Evolutionary conservation across 768 basidiomycete species (phyloP).

Genomic region (Agaricus blazei): DNA sequence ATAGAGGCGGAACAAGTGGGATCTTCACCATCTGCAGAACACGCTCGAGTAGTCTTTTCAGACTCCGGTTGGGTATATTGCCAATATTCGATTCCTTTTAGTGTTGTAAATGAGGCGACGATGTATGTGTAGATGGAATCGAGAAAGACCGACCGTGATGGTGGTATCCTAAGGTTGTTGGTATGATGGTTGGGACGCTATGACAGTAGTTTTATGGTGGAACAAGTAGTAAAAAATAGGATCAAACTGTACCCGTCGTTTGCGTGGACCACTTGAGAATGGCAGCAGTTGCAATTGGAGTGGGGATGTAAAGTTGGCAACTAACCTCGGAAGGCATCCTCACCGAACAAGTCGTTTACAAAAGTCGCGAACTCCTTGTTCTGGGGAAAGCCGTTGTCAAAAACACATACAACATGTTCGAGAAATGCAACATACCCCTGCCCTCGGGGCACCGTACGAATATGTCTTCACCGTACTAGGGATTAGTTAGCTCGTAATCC

Average conservation of each 20-base stretch:
- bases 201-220: background rate
- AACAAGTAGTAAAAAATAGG: background rate
- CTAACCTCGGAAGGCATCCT: slow-evolving; percentile 38
- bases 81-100: slow-evolving; percentile 47
- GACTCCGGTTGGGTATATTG: slow-evolving; percentile 36
- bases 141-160: slow-evolving; percentile 38
- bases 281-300: background rate
- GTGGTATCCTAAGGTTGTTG: slow-evolving; percentile 41
- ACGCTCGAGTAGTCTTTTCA: slow-evolving; percentile 34
- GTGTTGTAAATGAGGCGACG: too few relatives aligned
- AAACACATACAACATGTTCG: background rate
- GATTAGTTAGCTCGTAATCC: background rate
- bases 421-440: slow-evolving; percentile 30
- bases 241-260: slow-evolving; percentile 35
- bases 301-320: background rate
- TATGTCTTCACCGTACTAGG: slow-evolving; percentile 34
- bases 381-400: slow-evolving; percentile 17
- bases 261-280: slow-evolving; percentile 40
- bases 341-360: slow-evolving; percentile 36
- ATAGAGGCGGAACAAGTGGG: slow-evolving; percentile 42
- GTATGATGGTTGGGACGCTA: slow-evolving; percentile 50
- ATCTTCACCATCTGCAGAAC: slow-evolving; percentile 44
- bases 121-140: too few relatives aligned
- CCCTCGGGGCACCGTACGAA: slow-evolving; percentile 46
- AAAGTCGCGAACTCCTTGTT: slow-evolving; percentile 41